Evolutionary conservation across 2,329 filamentous ascomycete genomes (phyloP).

Genomic region (Pestalotiopsis fici): DNA sequence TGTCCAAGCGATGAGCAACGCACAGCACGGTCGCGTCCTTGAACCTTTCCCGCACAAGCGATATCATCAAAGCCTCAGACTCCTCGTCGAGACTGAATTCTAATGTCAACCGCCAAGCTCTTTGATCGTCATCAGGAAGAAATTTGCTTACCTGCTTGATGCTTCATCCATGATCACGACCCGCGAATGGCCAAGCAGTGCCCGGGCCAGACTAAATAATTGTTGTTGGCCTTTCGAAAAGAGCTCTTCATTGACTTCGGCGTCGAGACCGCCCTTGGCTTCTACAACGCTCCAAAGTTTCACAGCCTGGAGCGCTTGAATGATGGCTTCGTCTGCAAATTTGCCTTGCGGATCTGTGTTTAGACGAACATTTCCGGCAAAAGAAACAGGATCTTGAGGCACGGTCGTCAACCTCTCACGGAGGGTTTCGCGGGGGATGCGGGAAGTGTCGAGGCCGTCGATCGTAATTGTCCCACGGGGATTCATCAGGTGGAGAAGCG

Average conservation of each 20-base stretch:
- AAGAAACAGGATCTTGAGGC: slow-evolving; percentile 53
- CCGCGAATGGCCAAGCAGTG: slow-evolving; percentile 37
- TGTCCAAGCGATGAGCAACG: slow-evolving; percentile 31
- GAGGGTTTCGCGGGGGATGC: slow-evolving; percentile 20
- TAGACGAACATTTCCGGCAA: slow-evolving; percentile 46
- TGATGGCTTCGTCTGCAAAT: slow-evolving; percentile 41
- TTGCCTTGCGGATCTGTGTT: slow-evolving; percentile 47
- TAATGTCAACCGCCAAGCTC: not conserved
- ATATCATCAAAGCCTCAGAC: slow-evolving; percentile 5
- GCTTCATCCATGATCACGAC: slow-evolving; percentile 49
- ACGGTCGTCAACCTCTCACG: slow-evolving; percentile 39
- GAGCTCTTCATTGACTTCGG: slow-evolving; percentile 28
- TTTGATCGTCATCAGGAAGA: not conserved
- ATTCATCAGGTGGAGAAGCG: slow-evolving; percentile 42
- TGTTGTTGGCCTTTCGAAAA: slow-evolving; percentile 49
- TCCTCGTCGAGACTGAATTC: slow-evolving; percentile 1
- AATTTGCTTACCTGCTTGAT: slow-evolving; percentile 30
- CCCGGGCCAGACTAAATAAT: slow-evolving; percentile 50
- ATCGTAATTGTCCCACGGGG: slow-evolving; percentile 34
- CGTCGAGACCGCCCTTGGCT: slow-evolving; percentile 37
- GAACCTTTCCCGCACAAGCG: not conserved
- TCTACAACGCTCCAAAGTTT: slow-evolving; percentile 43
- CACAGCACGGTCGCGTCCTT: slow-evolving; percentile 46
- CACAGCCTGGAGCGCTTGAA: slow-evolving; percentile 45
- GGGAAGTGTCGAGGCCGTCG: slow-evolving; percentile 40